phyloP scores from a whole-genome alignment of 2,329 filamentous ascomycete species.

The Tolypocladium paradoxum region DNA sequence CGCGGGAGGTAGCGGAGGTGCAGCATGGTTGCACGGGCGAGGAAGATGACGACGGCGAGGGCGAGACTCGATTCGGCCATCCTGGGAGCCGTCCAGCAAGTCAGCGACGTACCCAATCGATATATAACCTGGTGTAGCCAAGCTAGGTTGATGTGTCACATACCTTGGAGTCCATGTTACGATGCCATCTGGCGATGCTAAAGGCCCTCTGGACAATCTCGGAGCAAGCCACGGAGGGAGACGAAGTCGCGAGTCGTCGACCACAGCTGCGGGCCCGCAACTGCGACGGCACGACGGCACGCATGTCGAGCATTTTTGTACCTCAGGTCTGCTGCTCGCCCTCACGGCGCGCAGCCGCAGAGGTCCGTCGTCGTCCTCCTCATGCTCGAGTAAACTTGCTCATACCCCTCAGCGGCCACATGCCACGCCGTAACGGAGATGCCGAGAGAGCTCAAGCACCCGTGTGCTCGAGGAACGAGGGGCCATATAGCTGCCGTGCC shows the following conservation, averaged over 20 bases:
- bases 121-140: no score
- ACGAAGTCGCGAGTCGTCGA: no score
- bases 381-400: neutral
- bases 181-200: no score
- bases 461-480: no score
- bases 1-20: neutral
- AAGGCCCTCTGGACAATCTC: no score
- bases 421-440: neutral
- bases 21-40: neutral
- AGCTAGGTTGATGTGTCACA: no score
- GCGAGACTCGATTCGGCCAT: neutral
- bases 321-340: neutral
- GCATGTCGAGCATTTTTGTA: neutral
- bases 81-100: neutral
- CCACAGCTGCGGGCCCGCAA: neutral
- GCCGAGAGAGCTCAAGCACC: no score
- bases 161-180: no score
- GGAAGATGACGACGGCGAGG: neutral
- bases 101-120: neutral
- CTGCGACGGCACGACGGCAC: neutral
- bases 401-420: neutral
- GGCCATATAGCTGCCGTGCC: no score
- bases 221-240: neutral
- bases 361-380: neutral
- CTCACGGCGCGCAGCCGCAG: neutral